Evolutionary conservation across 768 basidiomycete species (phyloP).

Genomic region (Macrolepiota dolichaula): DNA sequence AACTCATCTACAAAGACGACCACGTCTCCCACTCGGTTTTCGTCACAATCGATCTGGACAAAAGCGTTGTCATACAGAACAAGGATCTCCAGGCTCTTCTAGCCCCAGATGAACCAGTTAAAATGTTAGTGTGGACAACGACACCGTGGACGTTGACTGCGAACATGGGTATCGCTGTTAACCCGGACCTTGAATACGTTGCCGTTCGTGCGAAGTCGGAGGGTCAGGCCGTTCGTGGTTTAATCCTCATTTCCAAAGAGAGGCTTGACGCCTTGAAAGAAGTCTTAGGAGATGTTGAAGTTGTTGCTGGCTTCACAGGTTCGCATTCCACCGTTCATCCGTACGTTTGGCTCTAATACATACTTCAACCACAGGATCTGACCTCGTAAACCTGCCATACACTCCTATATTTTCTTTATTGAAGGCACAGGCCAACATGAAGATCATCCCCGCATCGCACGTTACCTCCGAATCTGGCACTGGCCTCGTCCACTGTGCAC

Average conservation of each 20-base stretch:
- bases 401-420: slow-evolving; percentile 52
- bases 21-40: slow-evolving; percentile 88
- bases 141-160: slow-evolving; percentile 97
- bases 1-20: slow-evolving; percentile 85
- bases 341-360: not conserved
- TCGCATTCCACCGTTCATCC: not conserved
- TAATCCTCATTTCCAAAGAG: slow-evolving; percentile 50
- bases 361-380: slow-evolving; percentile 31
- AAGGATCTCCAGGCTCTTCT: slow-evolving; percentile 29
- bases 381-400: slow-evolving; percentile 62
- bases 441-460: slow-evolving; percentile 65
- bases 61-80: slow-evolving; percentile 16
- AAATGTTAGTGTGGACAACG: slow-evolving; percentile 91
- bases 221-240: slow-evolving; percentile 8
- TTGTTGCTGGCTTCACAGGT: slow-evolving; percentile 38
- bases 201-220: slow-evolving; percentile 32
- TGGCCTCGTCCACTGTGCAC: slow-evolving; percentile 93
- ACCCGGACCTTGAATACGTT: slow-evolving; percentile 67
- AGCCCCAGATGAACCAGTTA: slow-evolving; percentile 29
- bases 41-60: slow-evolving; percentile 69
- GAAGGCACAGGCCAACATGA: slow-evolving; percentile 21
- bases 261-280: slow-evolving; percentile 37
- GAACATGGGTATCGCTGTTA: slow-evolving; percentile 93
- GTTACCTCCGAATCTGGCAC: slow-evolving; percentile 90
- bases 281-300: slow-evolving; percentile 31